Conservation (phyloP, 768 basidiomycete genomes). For the Lentinula lateritia region DNA sequence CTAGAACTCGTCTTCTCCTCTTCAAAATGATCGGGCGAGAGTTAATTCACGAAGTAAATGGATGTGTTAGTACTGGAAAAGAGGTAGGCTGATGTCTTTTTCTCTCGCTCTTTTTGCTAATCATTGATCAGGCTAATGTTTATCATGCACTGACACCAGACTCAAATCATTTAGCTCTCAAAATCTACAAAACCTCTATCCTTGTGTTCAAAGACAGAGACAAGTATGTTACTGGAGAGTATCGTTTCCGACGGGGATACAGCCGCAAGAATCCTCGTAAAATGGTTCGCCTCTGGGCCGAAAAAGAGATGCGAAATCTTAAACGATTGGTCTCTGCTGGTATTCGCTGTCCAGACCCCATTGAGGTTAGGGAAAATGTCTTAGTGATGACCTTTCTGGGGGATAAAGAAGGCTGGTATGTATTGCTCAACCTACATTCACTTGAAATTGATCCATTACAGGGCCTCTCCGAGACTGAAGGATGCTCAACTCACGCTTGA, state of each 20-base stretch:
- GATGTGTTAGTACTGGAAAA: constrained; percentile 97
- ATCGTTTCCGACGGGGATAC: constrained; percentile 90
- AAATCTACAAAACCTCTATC: constrained; percentile 98
- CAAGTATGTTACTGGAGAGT: constrained; percentile 92
- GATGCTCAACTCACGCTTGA: constrained; percentile 60
- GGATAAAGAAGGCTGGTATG: constrained; percentile 73
- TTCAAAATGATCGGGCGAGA: constrained; percentile 96
- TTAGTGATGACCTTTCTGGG: constrained; percentile 95
- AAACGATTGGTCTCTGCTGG: constrained; percentile 80
- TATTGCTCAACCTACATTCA: constrained; percentile 6
- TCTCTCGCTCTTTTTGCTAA: not conserved
- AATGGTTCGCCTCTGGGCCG: constrained; percentile 98
- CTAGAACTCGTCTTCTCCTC: constrained; percentile 88
- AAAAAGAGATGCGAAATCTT: constrained; percentile 98
- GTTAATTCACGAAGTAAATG: constrained; percentile 85
- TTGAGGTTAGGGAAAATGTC: constrained; percentile 95
- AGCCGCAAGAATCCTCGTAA: constrained; percentile 90
- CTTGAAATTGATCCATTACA: constrained; percentile 20
- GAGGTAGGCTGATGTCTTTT: constrained; percentile 51
- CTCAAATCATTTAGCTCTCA: constrained; percentile 74
- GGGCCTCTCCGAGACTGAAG: constrained; percentile 92
- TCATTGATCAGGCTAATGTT: constrained; percentile 75
- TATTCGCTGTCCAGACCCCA: constrained; percentile 78
- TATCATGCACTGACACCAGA: constrained; percentile 76
- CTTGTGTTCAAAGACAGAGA: constrained; percentile 97